Evolutionary conservation across 2,329 filamentous ascomycete species (phyloP), one percentile per base, ranked within the genome.

Genomic region (Harringtonia lauricola): DNA sequence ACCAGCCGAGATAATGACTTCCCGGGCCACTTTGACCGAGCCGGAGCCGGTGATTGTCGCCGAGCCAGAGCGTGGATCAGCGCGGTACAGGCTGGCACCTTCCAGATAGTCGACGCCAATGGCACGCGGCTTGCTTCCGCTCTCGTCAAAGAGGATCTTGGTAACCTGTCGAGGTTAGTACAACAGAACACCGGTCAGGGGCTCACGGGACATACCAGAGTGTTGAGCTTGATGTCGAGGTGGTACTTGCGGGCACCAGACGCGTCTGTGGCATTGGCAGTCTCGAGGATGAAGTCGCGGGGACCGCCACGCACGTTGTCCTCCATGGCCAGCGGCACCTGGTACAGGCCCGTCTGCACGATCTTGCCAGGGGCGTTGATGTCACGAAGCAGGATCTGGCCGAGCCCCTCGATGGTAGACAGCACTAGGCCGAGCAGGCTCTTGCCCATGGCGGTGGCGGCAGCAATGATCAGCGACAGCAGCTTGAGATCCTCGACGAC

Each of bases 361-460:
- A 18, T n/a, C 31, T 34, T 8, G 30, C 30, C 22, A 2, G 39
- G 39, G 13, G 39, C 31, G 49, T 69, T 66, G 53, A 81, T 81
- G 21, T 71, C 59, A 6, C 30, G 19, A 0, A 78, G 78, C 19
- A 67, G 63, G 47, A 81, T 77, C 14, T 70, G 68, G 21, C 17
- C 1, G 77, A 78, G 55, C 81, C 69, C 0, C 68, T 59, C 0
- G 75, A 80, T 12, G 61, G 60, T 5, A 82, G 66, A 35, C 4
- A 57, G 65, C 6, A 83, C 76, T 1, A 68, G 73, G 15, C 79
- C 79, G 6, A 28, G 14, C 15, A 41, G 39, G 31, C 39, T 55
- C 22, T 49, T 52, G 33, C 52, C 60, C 22, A 53, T 52, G 35
- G 57, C 53, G 47, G 44, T 49, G 46, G 54, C 52, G 53, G 57